A percentile compares a stretch with the other conserved stretches of the same genome.
phyloP scores from a whole-genome alignment of 176 grass and related monocot species.

The Zea mays region DNA sequence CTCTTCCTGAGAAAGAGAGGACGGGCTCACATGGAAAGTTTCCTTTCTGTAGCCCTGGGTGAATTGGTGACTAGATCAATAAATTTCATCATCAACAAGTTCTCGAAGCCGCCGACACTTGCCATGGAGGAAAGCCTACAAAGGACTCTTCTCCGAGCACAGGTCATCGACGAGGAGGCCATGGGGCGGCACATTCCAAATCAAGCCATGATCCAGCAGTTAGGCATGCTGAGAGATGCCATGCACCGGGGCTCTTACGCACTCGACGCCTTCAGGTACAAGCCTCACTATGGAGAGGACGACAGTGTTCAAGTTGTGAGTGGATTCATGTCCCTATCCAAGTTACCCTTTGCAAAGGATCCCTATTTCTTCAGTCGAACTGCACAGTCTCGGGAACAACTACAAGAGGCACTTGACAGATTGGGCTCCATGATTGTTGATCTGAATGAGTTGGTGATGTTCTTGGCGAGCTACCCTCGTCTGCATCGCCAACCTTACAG shows the following conservation, averaged over 20 bases:
- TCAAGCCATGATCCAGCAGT: slow-evolving; percentile 5
- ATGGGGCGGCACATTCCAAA: slow-evolving; percentile 8
- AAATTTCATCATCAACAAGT: background rate
- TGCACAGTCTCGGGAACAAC: no score
- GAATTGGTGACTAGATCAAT: background rate
- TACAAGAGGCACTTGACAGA: no score
- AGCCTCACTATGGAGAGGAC: no score
- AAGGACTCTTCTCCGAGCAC: background rate
- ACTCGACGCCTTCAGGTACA: background rate
- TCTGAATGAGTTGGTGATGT: no score
- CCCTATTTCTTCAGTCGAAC: no score
- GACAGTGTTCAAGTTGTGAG: no score
- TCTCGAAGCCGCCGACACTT: background rate
- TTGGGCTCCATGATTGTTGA: no score
- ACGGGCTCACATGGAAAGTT: background rate
- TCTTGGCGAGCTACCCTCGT: no score
- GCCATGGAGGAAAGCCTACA: background rate
- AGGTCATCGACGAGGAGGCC: background rate
- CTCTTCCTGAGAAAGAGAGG: background rate
- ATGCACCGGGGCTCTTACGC: slow-evolving; percentile 12
- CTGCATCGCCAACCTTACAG: no score
- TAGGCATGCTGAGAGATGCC: background rate
- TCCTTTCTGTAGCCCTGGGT: background rate
- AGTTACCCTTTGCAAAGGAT: no score
- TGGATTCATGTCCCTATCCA: no score